Evolutionary conservation across 371 early-diverging fungal species (phyloP), one percentile per base, ranked within the genome.

Genomic region (Catenaria anguillulae): DNA sequence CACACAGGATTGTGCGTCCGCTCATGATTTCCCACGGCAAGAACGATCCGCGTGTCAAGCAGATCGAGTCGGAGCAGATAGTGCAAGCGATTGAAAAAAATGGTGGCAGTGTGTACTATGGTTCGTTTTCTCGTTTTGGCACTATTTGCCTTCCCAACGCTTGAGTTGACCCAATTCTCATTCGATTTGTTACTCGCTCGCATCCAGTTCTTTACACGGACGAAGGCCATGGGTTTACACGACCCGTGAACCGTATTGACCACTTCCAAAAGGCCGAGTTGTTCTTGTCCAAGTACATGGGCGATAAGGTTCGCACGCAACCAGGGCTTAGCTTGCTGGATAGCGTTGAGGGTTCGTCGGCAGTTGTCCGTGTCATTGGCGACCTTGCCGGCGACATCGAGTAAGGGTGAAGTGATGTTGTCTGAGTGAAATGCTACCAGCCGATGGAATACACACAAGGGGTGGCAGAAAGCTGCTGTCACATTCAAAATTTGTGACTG

Each of bases 41-140:
- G 33, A 65, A 65, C 34, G 65, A 65, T 6, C 65, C 65, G 52
- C 65, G 65, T 29, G 65, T 65, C 63, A 65, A 63, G 48, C 56
- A 65, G 54, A 60, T 2, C n/a, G 65, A 65, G 62, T 56, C 65
- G 62, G 65, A 65, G 50, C 65, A 65, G 40, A 65, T 65, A 21
- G 65, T 65, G 21, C 23, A 63, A 0, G 65, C 65, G 1, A 65
- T 65, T 52, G 40, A 58, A 0, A 33, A 55, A 2, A 63, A 60
- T 0, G 63, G 63, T 4, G 63, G 62, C 26, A 50, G 55, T 15
- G 65, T 65, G 15, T 54, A 45, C 34, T 65, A 65, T 19, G n/a
- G n/a, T n/a, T n/a, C n/a, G n/a, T n/a, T n/a, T 63, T 23, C 6
- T 24, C n/a, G n/a, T n/a, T n/a, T n/a, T n/a, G n/a, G n/a, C n/a